Evolutionary conservation across 2,329 filamentous ascomycete species (phyloP).

Genomic region (Stemphylium beticola): DNA sequence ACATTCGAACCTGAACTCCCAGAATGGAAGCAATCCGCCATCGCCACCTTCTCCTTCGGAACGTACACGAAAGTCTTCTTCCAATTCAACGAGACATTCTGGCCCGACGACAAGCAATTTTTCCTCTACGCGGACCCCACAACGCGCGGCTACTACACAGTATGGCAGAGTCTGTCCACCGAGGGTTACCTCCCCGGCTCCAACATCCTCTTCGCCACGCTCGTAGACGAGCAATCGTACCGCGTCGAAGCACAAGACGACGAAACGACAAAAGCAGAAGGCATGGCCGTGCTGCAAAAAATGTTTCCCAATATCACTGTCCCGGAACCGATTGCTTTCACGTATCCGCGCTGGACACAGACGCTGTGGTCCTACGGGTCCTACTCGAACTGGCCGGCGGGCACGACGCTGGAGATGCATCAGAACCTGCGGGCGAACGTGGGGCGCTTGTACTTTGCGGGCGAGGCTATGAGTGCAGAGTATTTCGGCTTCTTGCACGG

Average conservation of each 20-base stretch:
- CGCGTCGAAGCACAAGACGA: slow-evolving; percentile 65
- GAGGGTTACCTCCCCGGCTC: slow-evolving; percentile 65
- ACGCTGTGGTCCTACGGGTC: slow-evolving; percentile 63
- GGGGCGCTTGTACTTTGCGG: slow-evolving; percentile 67
- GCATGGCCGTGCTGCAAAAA: slow-evolving; percentile 62
- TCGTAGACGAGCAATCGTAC: slow-evolving; percentile 63
- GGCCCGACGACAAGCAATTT: slow-evolving; percentile 62
- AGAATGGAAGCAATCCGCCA: slow-evolving; percentile 67
- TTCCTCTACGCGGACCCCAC: slow-evolving; percentile 60
- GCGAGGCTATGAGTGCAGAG: slow-evolving; percentile 66
- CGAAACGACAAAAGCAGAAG: slow-evolving; percentile 62
- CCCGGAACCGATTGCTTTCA: slow-evolving; percentile 66
- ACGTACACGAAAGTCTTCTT: slow-evolving; percentile 77
- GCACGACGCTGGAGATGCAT: slow-evolving; percentile 68
- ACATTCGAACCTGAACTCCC: slow-evolving; percentile 66
- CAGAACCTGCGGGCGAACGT: slow-evolving; percentile 72
- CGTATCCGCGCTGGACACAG: slow-evolving; percentile 65
- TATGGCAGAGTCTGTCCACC: slow-evolving; percentile 68
- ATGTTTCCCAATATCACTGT: slow-evolving; percentile 67
- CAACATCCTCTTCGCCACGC: slow-evolving; percentile 70
- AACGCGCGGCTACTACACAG: slow-evolving; percentile 61
- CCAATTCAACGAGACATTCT: slow-evolving; percentile 72
- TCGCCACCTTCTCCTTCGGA: slow-evolving; percentile 70
- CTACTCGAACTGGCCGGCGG: slow-evolving; percentile 72
- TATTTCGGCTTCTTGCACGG: slow-evolving; percentile 71